phyloP scores from a whole-genome alignment of 495 filamentous ascomycete species.

The Neurospora sp. region DNA sequence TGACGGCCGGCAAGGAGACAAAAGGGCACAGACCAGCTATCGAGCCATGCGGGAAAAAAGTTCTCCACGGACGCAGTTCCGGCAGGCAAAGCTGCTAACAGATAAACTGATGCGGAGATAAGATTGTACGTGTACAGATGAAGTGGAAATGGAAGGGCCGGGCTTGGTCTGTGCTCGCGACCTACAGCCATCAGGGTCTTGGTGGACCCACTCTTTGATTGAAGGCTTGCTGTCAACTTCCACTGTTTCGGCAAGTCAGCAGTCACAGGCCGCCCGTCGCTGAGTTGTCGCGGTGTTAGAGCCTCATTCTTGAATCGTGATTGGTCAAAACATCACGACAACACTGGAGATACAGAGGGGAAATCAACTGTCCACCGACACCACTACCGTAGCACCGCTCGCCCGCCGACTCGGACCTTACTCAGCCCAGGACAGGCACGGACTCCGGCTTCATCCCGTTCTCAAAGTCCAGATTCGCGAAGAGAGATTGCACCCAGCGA shows the following conservation, averaged over 20 bases:
- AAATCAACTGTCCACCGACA: neutral
- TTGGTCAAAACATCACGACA: neutral
- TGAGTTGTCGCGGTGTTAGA: neutral
- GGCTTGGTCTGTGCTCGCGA: neutral
- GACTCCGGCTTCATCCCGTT: neutral
- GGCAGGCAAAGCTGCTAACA: neutral
- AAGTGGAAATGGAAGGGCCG: neutral
- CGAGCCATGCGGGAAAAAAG: neutral
- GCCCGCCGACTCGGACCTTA: neutral
- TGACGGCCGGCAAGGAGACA: neutral
- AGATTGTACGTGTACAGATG: neutral
- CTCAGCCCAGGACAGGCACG: neutral
- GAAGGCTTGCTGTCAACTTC: slow-evolving; percentile 5
- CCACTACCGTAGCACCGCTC: neutral
- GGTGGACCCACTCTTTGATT: neutral
- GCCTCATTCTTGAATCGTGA: neutral
- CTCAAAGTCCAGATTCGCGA: neutral
- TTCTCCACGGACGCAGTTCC: neutral
- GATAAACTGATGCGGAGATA: neutral
- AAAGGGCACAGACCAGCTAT: neutral
- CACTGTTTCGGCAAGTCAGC: neutral
- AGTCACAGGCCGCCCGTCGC: neutral
- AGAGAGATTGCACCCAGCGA: neutral
- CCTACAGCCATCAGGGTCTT: neutral
- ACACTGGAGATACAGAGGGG: neutral